A percentile compares a stretch with the other conserved stretches of the same genome.
These are phyloP conservation scores for Elsinoe ampelina DNA, from an alignment of 2,329 filamentous ascomycete genomes.

Conservation along the genomic window DNA sequence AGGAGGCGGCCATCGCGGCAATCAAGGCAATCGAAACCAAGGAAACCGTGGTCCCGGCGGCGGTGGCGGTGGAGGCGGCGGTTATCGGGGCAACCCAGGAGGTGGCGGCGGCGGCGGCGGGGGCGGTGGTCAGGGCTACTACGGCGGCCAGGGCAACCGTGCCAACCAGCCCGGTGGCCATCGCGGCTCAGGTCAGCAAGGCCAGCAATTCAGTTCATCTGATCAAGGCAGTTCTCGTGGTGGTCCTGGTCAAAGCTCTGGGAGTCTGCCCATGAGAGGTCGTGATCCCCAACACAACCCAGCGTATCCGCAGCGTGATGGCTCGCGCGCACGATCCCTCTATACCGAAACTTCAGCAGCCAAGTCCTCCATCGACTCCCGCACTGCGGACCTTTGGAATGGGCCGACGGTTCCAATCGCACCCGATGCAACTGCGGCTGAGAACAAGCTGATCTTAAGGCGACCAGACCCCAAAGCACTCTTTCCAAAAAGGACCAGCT, in stretches of 20 bases:
- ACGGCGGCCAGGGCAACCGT: background rate
- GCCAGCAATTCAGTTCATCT: too few relatives aligned
- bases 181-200: too few relatives aligned
- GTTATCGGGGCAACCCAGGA: background rate
- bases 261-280: too few relatives aligned
- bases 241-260: background rate
- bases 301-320: background rate
- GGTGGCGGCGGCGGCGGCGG: background rate
- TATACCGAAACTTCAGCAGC: background rate
- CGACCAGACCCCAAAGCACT: background rate
- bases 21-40: background rate
- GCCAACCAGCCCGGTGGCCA: background rate
- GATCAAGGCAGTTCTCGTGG: background rate
- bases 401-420: background rate
- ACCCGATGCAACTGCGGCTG: background rate
- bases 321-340: conserved; percentile 1
- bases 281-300: too few relatives aligned
- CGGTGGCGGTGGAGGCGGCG: background rate
- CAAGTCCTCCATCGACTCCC: background rate
- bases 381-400: too few relatives aligned
- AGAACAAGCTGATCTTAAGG: background rate
- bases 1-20: background rate
- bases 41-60: background rate
- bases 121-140: background rate
- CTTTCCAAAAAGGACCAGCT: background rate